Conservation (phyloP, 1,284 basidiomycete species). For the Cryptococcus sp. region DNA sequence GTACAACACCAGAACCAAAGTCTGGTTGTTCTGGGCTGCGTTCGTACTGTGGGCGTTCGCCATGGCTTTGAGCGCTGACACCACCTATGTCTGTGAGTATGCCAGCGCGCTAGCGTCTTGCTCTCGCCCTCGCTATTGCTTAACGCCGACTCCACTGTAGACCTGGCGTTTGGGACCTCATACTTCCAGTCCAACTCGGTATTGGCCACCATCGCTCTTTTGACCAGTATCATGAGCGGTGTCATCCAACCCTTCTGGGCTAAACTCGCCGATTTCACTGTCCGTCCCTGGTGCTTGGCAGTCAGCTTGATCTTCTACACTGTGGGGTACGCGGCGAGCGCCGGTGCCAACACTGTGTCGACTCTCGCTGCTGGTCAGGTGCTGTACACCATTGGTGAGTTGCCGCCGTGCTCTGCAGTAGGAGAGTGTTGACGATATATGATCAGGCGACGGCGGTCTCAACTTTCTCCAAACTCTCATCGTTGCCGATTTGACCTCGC, state of each 20-base stretch:
- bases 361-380: conserved; percentile 24
- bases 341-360: conserved; percentile 15
- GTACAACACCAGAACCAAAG: conserved; percentile 31
- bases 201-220: conserved; percentile 37
- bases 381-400: conserved; percentile 21
- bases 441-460: conserved; percentile 15
- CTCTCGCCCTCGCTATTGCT: neutral
- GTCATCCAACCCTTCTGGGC: conserved; percentile 38
- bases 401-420: too few relatives aligned
- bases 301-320: conserved; percentile 10
- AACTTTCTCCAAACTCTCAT: conserved; percentile 18
- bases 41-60: too few relatives aligned
- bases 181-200: conserved; percentile 36
- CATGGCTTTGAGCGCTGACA: neutral
- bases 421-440: too few relatives aligned
- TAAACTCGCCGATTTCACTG: conserved; percentile 18
- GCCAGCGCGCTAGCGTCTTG: neutral
- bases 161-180: conserved; percentile 37
- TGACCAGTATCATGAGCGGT: conserved; percentile 36
- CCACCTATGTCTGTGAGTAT: conserved; percentile 12
- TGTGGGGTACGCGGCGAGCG: conserved; percentile 11
- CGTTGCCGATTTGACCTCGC: conserved; percentile 69
- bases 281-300: conserved; percentile 7
- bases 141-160: conserved; percentile 1
- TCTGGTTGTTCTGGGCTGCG: conserved; percentile 31